phyloP scores from a whole-genome alignment of 306 rosid genomes.

The Cicer cuneatum region DNA sequence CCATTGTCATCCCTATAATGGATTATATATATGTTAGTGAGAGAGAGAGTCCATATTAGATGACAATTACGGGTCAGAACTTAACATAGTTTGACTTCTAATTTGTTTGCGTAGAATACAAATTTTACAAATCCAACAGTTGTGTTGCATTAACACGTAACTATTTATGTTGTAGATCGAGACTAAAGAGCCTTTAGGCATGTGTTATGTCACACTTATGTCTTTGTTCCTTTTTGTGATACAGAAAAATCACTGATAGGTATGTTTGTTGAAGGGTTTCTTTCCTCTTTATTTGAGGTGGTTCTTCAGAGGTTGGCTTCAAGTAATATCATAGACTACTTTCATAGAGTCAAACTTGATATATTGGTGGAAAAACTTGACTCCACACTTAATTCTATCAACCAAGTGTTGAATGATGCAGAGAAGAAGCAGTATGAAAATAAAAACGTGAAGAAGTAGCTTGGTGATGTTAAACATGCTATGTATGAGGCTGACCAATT shows the following conservation, averaged over 20 bases:
- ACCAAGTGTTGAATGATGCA: constrained; percentile 48
- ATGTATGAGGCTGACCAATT: constrained; percentile 36
- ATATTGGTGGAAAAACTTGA: constrained; percentile 20
- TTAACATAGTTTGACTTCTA: too few species aligned
- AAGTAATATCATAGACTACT: constrained; percentile 7
- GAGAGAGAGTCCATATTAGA: too few species aligned
- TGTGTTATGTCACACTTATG: neutral
- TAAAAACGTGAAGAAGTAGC: constrained; percentile 46
- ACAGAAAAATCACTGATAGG: neutral
- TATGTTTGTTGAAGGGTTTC: neutral
- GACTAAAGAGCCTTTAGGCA: too few species aligned
- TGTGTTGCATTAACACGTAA: too few species aligned
- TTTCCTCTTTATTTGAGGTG: constrained; percentile 1
- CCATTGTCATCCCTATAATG: too few species aligned
- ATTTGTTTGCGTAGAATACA: too few species aligned
- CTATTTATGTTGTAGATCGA: too few species aligned
- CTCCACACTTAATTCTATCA: neutral
- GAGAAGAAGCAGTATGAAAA: constrained; percentile 44
- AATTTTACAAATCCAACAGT: too few species aligned
- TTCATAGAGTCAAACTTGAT: constrained; percentile 20
- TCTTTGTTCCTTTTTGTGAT: neutral
- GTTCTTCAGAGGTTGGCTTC: constrained; percentile 40
- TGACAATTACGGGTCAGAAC: too few species aligned
- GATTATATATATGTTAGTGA: too few species aligned
- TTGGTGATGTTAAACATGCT: constrained; percentile 42